Conservation (phyloP, 345 rosid genomes). For the Adansonia digitata region DNA sequence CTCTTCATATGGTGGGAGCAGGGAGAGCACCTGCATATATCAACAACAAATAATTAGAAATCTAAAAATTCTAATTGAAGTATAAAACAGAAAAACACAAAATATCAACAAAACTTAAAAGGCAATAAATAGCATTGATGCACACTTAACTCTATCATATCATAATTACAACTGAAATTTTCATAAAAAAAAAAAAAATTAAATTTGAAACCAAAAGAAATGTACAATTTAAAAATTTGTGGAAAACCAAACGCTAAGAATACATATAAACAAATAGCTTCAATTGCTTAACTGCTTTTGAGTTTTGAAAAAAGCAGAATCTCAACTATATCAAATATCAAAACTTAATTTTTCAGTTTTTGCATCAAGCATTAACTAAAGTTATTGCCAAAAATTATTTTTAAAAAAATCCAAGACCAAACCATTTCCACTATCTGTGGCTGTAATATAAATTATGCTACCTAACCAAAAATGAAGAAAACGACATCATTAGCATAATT, state of each 20-base stretch:
- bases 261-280: not conserved
- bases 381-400: not conserved
- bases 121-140: not conserved
- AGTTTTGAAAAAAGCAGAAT: not conserved
- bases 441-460: not conserved
- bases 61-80: not conserved
- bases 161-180: not conserved
- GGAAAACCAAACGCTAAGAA: not conserved
- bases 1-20: constrained; percentile 73
- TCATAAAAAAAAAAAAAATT: not conserved
- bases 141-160: not conserved
- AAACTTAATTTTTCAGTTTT: not conserved
- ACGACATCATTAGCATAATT: not conserved
- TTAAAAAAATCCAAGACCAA: not conserved
- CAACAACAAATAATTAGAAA: not conserved
- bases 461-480: not conserved
- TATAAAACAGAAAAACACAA: not conserved
- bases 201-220: not conserved
- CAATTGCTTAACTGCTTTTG: not conserved
- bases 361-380: not conserved
- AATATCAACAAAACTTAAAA: not conserved
- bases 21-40: constrained; percentile 58
- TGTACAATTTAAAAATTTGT: not conserved
- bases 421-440: not conserved
- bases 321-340: not conserved